Conservation (phyloP, 208 protist genomes). For the Lotmaria passim region DNA sequence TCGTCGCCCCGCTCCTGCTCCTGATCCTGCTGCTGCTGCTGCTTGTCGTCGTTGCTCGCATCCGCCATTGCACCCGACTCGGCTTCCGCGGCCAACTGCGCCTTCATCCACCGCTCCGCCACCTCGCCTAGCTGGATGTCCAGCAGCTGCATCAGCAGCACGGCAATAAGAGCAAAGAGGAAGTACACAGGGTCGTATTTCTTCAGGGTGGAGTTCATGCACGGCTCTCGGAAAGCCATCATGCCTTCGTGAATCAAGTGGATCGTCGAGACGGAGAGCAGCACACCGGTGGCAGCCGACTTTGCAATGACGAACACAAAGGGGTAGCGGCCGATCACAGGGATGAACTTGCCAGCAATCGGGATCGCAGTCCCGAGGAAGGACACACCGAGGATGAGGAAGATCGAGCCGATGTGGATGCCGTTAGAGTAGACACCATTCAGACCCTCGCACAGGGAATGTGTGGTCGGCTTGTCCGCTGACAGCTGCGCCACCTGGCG, state of each 20-base stretch:
- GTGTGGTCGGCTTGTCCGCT: not conserved
- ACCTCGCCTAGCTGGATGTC: constrained; percentile 51
- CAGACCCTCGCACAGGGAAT: constrained; percentile 42
- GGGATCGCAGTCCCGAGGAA: constrained; percentile 50
- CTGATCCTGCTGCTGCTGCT: not conserved
- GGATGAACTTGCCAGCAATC: constrained; percentile 53
- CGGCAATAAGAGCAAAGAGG: constrained; percentile 59
- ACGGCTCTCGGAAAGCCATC: constrained; percentile 43
- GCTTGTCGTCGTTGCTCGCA: not conserved
- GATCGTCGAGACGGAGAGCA: constrained; percentile 61
- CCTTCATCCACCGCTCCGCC: constrained; percentile 43
- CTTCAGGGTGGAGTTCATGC: constrained; percentile 37
- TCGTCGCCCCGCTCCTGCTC: not conserved
- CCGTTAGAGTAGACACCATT: constrained; percentile 45
- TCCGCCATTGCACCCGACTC: not conserved
- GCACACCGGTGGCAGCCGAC: constrained; percentile 56
- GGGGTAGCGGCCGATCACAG: constrained; percentile 39
- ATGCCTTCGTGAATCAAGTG: constrained; percentile 60
- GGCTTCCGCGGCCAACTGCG: not conserved
- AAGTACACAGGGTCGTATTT: constrained; percentile 53
- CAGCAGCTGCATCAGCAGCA: constrained; percentile 61
- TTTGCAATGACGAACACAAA: constrained; percentile 61
- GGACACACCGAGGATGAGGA: constrained; percentile 56
- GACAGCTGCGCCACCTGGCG: not conserved
- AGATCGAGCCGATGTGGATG: constrained; percentile 48